Evolutionary conservation across 2,329 filamentous ascomycete species (phyloP).

Genomic region (Cryoendolithus antarcticus): DNA sequence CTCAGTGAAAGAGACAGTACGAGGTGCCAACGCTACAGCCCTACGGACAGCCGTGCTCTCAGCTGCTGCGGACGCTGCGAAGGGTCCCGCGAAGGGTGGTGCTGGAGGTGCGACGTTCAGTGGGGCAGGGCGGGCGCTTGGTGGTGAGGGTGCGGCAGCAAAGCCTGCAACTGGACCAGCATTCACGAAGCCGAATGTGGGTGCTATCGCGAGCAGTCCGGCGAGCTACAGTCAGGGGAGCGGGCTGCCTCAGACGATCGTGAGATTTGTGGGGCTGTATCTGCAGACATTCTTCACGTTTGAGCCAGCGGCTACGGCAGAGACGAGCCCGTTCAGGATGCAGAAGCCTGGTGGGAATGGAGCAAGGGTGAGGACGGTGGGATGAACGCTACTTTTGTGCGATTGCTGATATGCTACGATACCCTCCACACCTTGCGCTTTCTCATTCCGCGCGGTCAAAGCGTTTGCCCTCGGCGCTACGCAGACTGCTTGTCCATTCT

Average conservation of each 20-base stretch:
- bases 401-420: too few relatives aligned
- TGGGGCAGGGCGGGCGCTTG: constrained; percentile 32
- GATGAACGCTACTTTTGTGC: neutral
- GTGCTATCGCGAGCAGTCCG: constrained; percentile 15
- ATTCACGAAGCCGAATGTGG: constrained; percentile 10
- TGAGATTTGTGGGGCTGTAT: constrained; percentile 36
- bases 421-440: too few relatives aligned
- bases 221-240: constrained; percentile 19
- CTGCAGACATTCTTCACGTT: constrained; percentile 33
- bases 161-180: constrained; percentile 11
- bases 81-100: constrained; percentile 22
- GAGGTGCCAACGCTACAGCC: constrained; percentile 36
- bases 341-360: constrained; percentile 1
- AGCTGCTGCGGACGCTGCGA: constrained; percentile 28
- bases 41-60: constrained; percentile 35
- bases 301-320: constrained; percentile 31
- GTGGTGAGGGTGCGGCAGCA: constrained; percentile 2
- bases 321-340: constrained; percentile 29
- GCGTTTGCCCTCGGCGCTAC: too few relatives aligned
- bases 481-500: too few relatives aligned
- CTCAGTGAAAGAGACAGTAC: constrained; percentile 34
- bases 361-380: constrained; percentile 2
- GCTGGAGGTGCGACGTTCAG: constrained; percentile 22
- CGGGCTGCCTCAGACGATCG: constrained; percentile 27
- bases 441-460: too few relatives aligned